Evolutionary conservation across 192 early-diverging fungal species (phyloP).

Genomic region (Dissophora globulifera): DNA sequence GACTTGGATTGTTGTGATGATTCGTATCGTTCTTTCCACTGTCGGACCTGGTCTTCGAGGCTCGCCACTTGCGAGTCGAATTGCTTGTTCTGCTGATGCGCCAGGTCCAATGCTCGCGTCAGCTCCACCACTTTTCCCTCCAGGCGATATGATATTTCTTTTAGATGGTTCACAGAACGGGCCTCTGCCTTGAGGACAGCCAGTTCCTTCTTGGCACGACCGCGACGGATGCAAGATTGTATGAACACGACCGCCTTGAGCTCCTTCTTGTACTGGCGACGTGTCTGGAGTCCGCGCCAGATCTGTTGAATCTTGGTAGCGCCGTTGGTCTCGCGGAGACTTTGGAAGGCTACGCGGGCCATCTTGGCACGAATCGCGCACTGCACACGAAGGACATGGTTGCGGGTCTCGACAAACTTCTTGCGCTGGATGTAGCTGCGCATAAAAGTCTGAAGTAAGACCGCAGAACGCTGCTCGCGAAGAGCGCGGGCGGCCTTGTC

Average conservation of each 20-base stretch:
- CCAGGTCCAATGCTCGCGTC: constrained; percentile 77
- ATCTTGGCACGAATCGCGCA: constrained; percentile 69
- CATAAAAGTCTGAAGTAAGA: constrained; percentile 79
- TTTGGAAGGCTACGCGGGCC: constrained; percentile 71
- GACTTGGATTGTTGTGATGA: constrained; percentile 55
- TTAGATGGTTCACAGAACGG: constrained; percentile 89
- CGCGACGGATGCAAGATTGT: constrained; percentile 86
- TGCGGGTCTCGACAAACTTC: constrained; percentile 52
- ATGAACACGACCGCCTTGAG: constrained; percentile 72
- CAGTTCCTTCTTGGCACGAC: constrained; percentile 75
- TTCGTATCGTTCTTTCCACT: constrained; percentile 79
- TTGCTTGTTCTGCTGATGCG: constrained; percentile 75
- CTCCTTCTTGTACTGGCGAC: constrained; percentile 67
- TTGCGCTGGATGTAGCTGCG: constrained; percentile 72
- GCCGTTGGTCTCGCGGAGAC: constrained; percentile 68
- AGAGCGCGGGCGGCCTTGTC: constrained; percentile 60
- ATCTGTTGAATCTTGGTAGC: constrained; percentile 83
- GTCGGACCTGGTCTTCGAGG: constrained; percentile 71
- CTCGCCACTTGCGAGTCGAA: constrained; percentile 65
- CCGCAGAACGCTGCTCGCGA: constrained; percentile 76
- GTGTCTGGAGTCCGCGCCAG: constrained; percentile 72
- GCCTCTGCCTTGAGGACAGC: constrained; percentile 83
- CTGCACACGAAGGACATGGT: constrained; percentile 73
- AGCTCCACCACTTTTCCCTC: constrained; percentile 98
- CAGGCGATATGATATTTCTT: constrained; percentile 92